Base-by-base conservation (phyloP, 164 flowering plant genomes). In the Houttuynia cordata region DNA sequence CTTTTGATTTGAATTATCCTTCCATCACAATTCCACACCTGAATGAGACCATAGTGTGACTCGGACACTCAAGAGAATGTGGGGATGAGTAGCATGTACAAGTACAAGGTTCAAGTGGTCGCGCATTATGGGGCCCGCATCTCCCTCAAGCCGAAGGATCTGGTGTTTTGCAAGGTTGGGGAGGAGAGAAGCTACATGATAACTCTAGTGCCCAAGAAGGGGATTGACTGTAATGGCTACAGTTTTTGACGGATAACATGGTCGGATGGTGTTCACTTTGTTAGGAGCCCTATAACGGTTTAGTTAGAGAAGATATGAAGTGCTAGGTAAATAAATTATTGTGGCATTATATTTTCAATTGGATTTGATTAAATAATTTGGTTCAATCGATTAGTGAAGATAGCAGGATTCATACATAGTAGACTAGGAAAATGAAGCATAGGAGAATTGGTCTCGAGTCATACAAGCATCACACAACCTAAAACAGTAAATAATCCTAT, bases 131-230 rank as follows among this genome's bases (percentile, higher is more conserved):
- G 67, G 1, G 55, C 63, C 12, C 20, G 58, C 0, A 60, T 74
- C 7, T 1, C 49, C 0, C 76, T 74, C 20, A 61, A 68, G 40
- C 83, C 83, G 0, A 67, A 57, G 17, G 59, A 56, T 12, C 25
- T 77, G 56, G 50, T 41, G 8, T 79, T 77, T 47, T 47, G 64
- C 18, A 61, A 69, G 51, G 58, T 24, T 0, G 78, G 76, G 0
- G 77, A 79, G 20, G 75, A 75, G 63, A 67, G 69, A 66, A 65
- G 7, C 8, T 77, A 66, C 56, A 64, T 58, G 60, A 22, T 79
- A 19, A 73, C 60, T 1, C 8, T 77, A 39, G 53, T 59, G 21
- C 23, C 47, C 3, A 61, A 47, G 60, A 22, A 21, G 0, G 34
- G 20, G 22, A 25, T 0, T 7, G n/a, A 8, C 7, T 17, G 21